Evolutionary conservation across 805 yeast species (phyloP).

Genomic region (Metschnikowia arizonensis): DNA sequence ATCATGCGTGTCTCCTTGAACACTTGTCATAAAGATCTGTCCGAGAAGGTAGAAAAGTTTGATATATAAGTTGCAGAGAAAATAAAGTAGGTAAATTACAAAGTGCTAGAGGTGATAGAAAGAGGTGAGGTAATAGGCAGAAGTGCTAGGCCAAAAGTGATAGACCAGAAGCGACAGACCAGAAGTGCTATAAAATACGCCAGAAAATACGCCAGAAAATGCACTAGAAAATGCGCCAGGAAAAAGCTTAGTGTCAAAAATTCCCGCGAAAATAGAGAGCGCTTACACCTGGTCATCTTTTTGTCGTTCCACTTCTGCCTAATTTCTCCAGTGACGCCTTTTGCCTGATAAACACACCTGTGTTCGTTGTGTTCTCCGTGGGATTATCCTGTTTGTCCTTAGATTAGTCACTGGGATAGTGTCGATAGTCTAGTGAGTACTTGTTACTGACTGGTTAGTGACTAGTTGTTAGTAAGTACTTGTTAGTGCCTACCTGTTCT

Average conservation of each 20-base stretch:
- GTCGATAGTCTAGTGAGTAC: neutral
- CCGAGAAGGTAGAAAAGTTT: too few relatives aligned
- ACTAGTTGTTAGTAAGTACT: too few relatives aligned
- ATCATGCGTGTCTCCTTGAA: too few relatives aligned
- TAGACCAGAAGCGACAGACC: too few relatives aligned
- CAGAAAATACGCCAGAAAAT: neutral
- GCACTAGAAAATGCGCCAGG: neutral
- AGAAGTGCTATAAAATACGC: neutral
- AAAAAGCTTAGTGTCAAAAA: neutral
- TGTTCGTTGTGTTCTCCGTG: constrained; percentile 2
- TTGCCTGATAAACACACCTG: neutral
- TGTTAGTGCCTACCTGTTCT: too few relatives aligned
- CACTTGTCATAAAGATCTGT: too few relatives aligned
- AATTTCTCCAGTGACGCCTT: constrained; percentile 1
- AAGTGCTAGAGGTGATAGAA: too few relatives aligned
- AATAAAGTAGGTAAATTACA: too few relatives aligned
- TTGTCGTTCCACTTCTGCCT: neutral
- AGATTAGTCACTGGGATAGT: neutral
- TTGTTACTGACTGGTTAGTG: neutral
- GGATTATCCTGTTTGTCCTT: constrained; percentile 1
- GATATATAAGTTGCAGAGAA: too few relatives aligned
- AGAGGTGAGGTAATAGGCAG: too few relatives aligned
- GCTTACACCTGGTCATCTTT: constrained; percentile 4
- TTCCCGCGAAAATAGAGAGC: constrained; percentile 1
- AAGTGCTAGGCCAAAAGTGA: too few relatives aligned